Evolutionary conservation across 2,329 filamentous ascomycete species (phyloP), one percentile per base, ranked within the genome.

Genomic region (Trichoderma brevicompactum): DNA sequence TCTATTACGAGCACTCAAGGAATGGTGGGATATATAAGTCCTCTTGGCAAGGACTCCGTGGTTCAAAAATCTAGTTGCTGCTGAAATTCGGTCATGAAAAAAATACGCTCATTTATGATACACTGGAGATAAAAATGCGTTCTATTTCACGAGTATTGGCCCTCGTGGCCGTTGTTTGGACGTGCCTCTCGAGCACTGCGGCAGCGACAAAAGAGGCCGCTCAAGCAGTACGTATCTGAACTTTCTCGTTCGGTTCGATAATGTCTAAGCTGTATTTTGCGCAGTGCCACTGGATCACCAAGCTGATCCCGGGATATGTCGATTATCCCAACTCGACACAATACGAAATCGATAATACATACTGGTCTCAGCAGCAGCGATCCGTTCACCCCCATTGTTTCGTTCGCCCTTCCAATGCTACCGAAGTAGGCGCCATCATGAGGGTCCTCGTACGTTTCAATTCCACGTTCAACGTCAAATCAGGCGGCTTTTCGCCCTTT

Each of bases 401-500:
- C 38, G 65, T 73, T 10, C 43, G 65, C 17, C 72, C 71, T 7
- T n/a, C 43, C 0, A 66, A 66, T 0, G 40, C 70, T 9, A 12
- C 32, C 2, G 63, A 72, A 7, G 70, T 70, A 2, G 53, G 67
- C 3, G 15, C 62, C 38, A 65, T 68, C 13, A 65, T 72, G 54
- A 69, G 66, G 34, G 63, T 60, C 7, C 61, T 72, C 8, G 52
- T 65, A 5, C 36, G 17, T 2, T 40, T 55, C 28, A 40, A 66
- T 15, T 69, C 52, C 15, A 70, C 68, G 0, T 87, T 87, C 72
- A 79, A 83, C 2, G 77, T 83, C 66, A 82, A 82, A 43, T 76
- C 78, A 50, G 83, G 84, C n/a, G 84, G 85, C 0, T 84, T 86
- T 72, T 79, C 78, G 2, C 75, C 80, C 2, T 82, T 81, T 66